These are phyloP conservation scores for Rhodofomes roseus DNA, from an alignment of 1,284 basidiomycete genomes.

Conservation along the genomic window DNA sequence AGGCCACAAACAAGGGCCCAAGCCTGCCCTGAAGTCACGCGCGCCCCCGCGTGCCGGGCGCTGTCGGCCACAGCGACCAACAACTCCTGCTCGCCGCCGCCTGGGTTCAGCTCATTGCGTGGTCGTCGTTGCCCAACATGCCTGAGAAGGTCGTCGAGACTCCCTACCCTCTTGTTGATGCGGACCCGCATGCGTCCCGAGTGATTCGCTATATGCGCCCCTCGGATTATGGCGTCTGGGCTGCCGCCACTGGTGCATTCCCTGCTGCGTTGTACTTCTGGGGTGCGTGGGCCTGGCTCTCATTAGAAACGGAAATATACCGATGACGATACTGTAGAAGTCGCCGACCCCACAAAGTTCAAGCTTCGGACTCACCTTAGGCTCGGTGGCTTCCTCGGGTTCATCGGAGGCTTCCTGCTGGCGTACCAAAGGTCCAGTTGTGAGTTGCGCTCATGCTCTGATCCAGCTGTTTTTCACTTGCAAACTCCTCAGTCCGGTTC, in stretches of 20 bases:
- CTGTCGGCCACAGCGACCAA: conserved; percentile 2
- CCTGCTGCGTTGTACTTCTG: conserved; percentile 73
- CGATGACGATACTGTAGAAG: conserved; percentile 32
- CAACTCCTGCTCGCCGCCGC: conserved; percentile 5
- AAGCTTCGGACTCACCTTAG: conserved; percentile 39
- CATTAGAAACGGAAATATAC: background rate
- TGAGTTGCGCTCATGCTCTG: conserved; percentile 37
- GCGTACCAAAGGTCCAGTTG: conserved; percentile 90
- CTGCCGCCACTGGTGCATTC: conserved; percentile 74
- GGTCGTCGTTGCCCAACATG: conserved; percentile 36
- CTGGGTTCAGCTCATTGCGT: conserved; percentile 8
- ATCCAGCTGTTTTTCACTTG: too few species aligned
- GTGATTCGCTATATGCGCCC: conserved; percentile 89
- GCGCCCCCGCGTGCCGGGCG: background rate
- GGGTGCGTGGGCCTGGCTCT: conserved; percentile 45
- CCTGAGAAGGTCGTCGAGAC: conserved; percentile 68
- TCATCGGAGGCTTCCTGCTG: conserved; percentile 87
- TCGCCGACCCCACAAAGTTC: conserved; percentile 40
- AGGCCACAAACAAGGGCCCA: conserved; percentile 2
- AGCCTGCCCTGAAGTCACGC: conserved; percentile 11
- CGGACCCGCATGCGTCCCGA: conserved; percentile 87
- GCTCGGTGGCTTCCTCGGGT: conserved; percentile 56
- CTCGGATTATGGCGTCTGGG: conserved; percentile 88
- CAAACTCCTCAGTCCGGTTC: conserved; percentile 75
- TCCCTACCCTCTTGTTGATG: conserved; percentile 84